These are phyloP conservation scores for Leishmania gerbilli DNA, from an alignment of 208 protist genomes.

Conservation along the genomic window DNA sequence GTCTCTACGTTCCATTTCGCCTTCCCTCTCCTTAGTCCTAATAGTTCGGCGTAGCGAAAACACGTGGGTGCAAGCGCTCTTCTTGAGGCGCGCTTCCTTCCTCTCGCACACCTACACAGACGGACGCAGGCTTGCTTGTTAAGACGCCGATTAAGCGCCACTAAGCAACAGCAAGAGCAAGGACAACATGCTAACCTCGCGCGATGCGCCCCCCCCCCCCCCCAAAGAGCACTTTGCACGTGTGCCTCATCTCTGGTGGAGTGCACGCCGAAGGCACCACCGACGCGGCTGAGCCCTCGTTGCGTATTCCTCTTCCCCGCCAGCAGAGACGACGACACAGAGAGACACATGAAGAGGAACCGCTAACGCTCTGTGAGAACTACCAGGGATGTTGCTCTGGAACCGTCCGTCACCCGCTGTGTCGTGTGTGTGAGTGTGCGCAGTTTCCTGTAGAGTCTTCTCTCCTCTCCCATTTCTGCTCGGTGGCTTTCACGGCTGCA, in stretches of 20 bases:
- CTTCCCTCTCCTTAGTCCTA: not conserved
- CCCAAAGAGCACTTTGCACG: not conserved
- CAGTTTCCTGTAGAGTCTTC: not conserved
- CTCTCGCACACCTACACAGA: slow-evolving; percentile 1
- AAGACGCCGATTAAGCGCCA: slow-evolving; percentile 9
- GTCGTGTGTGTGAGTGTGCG: not conserved
- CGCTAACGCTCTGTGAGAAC: not conserved
- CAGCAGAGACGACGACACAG: not conserved
- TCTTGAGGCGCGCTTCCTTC: not conserved
- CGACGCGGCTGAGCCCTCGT: not conserved
- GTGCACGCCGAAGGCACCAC: not conserved
- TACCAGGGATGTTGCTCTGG: not conserved
- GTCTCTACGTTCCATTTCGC: not conserved
- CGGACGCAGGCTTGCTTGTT: not conserved
- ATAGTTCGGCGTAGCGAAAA: not conserved
- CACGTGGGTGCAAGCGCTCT: not conserved
- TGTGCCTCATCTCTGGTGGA: not conserved
- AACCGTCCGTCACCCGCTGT: too few species aligned
- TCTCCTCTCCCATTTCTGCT: not conserved
- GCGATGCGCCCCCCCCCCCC: not conserved
- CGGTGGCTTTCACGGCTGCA: not conserved
- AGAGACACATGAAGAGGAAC: not conserved
- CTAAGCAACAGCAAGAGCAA: not conserved
- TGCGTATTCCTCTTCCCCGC: not conserved
- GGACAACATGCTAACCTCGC: not conserved